Evolutionary conservation across 495 filamentous ascomycete genomes (phyloP).

Genomic region (Aspergillus nanangensis): DNA sequence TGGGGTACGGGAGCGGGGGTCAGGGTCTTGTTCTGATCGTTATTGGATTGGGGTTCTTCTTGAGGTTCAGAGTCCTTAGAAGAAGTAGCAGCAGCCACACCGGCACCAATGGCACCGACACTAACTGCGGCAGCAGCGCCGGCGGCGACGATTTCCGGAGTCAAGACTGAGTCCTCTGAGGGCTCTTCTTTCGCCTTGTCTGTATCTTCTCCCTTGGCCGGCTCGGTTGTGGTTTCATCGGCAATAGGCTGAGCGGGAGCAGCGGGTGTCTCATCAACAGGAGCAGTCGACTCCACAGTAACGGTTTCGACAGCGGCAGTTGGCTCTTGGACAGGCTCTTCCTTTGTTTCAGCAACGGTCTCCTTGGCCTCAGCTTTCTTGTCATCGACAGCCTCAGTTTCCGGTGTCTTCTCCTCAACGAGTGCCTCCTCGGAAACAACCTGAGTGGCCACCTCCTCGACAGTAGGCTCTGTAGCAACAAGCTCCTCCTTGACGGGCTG

Average conservation of each 20-base stretch:
- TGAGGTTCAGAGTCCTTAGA: conserved; percentile 9
- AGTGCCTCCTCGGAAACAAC: no score
- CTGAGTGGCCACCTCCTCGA: no score
- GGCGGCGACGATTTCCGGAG: no score
- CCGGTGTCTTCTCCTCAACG: no score
- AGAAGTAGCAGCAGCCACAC: conserved; percentile 5
- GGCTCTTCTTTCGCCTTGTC: no score
- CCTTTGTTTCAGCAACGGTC: no score
- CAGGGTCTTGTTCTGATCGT: conserved; percentile 13
- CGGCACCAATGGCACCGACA: conserved; percentile 18
- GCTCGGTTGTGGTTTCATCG: no score
- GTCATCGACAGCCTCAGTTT: no score
- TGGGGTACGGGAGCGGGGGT: conserved; percentile 12
- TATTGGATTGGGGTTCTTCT: conserved; percentile 9
- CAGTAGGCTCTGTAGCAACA: conserved; percentile 2
- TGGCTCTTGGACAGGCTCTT: no score
- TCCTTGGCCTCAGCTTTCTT: no score
- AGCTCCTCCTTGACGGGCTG: conserved; percentile 7
- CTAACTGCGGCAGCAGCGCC: conserved; percentile 20
- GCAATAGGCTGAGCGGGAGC: conserved; percentile 4
- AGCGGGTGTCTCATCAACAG: conserved; percentile 1
- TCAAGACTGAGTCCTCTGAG: no score
- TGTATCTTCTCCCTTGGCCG: no score
- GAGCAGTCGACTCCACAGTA: background rate
- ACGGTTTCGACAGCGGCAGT: background rate